Conservation (phyloP, 495 filamentous ascomycete species). For the Paragyromitra xinjiangensis region DNA sequence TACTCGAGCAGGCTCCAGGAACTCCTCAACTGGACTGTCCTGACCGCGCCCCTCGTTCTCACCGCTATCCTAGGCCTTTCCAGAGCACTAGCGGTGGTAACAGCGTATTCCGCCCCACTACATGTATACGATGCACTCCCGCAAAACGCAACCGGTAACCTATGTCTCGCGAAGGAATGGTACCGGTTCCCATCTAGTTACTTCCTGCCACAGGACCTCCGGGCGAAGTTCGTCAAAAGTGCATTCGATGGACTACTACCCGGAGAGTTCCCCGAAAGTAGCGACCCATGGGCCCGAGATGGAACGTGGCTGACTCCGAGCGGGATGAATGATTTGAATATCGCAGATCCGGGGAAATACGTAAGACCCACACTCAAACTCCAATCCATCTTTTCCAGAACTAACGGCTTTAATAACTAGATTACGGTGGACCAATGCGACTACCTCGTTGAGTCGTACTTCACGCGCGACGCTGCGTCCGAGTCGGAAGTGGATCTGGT, state of each 20-base stretch:
- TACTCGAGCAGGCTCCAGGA: slow-evolving; percentile 59
- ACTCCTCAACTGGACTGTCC: slow-evolving; percentile 66
- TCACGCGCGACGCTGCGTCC: slow-evolving; percentile 66
- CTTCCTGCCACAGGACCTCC: slow-evolving; percentile 80
- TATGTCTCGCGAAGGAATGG: slow-evolving; percentile 98
- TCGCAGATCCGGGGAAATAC: slow-evolving; percentile 88
- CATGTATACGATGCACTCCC: slow-evolving; percentile 71
- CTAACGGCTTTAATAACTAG: slow-evolving; percentile 58
- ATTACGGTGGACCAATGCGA: slow-evolving; percentile 75
- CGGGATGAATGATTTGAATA: slow-evolving; percentile 93
- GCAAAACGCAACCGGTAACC: slow-evolving; percentile 65
- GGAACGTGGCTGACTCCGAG: slow-evolving; percentile 80
- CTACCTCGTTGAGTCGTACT: slow-evolving; percentile 88
- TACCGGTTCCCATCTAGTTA: slow-evolving; percentile 96
- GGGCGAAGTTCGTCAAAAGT: slow-evolving; percentile 86
- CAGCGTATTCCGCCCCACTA: slow-evolving; percentile 85
- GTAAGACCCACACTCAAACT: slow-evolving; percentile 61
- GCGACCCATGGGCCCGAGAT: slow-evolving; percentile 69
- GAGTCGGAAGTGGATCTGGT: slow-evolving; percentile 79
- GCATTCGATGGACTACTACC: slow-evolving; percentile 90
- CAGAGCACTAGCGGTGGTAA: slow-evolving; percentile 80
- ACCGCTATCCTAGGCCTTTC: slow-evolving; percentile 72
- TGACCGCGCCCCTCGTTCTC: slow-evolving; percentile 60
- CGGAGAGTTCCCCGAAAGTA: slow-evolving; percentile 73
- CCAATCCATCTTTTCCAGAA: background rate